A percentile compares a stretch with the other conserved stretches of the same genome.
These are phyloP conservation scores for Boletus pseudopeckii DNA, from an alignment of 768 basidiomycete genomes.

Conservation along the genomic window DNA sequence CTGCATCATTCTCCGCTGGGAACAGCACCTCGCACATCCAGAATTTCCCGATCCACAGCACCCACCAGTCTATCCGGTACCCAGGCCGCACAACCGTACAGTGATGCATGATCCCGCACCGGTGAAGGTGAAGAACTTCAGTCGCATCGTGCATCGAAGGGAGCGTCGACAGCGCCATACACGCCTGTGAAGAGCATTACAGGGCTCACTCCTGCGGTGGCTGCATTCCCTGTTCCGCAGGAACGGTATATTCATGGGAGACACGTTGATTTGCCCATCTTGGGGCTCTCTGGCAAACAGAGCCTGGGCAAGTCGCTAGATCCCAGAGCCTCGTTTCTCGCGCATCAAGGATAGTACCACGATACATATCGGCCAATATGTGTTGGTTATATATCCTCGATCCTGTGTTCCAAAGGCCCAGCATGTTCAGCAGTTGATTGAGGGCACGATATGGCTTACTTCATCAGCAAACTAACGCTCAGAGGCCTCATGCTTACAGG, in stretches of 20 bases:
- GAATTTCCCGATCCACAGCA: constrained; percentile 20
- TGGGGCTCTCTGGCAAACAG: constrained; percentile 31
- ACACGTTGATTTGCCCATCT: constrained; percentile 35
- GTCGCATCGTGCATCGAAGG: constrained; percentile 25
- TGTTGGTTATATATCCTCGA: background rate
- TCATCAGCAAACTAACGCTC: background rate
- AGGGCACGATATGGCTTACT: background rate
- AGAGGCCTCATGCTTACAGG: too few relatives aligned
- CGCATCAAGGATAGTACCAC: constrained; percentile 15
- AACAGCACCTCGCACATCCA: constrained; percentile 21
- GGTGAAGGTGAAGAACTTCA: background rate
- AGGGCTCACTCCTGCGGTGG: constrained; percentile 20
- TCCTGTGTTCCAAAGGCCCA: background rate
- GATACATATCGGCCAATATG: background rate
- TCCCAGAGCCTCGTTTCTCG: constrained; percentile 38
- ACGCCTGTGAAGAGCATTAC: constrained; percentile 33
- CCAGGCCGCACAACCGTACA: too few relatives aligned
- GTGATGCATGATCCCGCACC: constrained; percentile 23
- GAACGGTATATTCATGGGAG: constrained; percentile 31
- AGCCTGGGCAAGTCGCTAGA: constrained; percentile 36
- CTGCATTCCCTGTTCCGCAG: constrained; percentile 26
- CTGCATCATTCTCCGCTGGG: constrained; percentile 44
- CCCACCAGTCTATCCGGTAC: constrained; percentile 27
- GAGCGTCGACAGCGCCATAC: constrained; percentile 41
- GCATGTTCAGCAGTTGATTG: background rate